These are phyloP conservation scores for Hygrophila difformis DNA, from an alignment of 257 asterid genomes.

Conservation along the genomic window DNA sequence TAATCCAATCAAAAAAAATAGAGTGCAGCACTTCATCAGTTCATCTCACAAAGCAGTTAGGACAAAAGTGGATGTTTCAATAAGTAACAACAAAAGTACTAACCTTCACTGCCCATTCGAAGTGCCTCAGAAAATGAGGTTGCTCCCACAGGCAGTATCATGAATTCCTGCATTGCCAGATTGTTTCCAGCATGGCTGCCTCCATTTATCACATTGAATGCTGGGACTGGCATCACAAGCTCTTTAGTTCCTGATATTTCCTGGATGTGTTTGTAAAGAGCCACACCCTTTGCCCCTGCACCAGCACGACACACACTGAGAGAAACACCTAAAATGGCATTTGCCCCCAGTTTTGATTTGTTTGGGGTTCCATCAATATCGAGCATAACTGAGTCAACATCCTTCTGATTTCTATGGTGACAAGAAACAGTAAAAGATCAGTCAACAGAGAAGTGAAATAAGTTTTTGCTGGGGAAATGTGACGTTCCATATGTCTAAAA, in stretches of 20 bases:
- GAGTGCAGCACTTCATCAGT: no score
- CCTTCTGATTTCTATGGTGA: conserved; percentile 57
- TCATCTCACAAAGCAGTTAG: no score
- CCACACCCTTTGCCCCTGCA: conserved; percentile 87
- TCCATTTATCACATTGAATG: conserved; percentile 93
- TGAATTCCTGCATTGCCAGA: conserved; percentile 96
- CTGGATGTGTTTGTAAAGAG: conserved; percentile 82
- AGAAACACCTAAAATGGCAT: conserved; percentile 95
- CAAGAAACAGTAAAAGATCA: conserved; percentile 1
- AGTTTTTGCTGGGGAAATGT: no score
- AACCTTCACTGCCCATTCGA: conserved; percentile 96
- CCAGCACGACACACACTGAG: conserved; percentile 96
- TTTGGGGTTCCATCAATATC: conserved; percentile 94
- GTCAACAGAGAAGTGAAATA: no score
- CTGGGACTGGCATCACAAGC: conserved; percentile 98
- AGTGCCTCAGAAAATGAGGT: conserved; percentile 78
- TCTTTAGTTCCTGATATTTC: conserved; percentile 77
- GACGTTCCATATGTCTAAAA: no score
- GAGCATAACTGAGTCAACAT: conserved; percentile 77
- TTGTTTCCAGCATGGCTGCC: conserved; percentile 99
- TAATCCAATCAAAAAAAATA: no score
- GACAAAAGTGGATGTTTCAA: not conserved
- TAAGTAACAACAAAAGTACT: conserved; percentile 6
- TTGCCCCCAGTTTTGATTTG: conserved; percentile 90
- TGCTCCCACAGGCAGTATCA: conserved; percentile 97